Conservation (phyloP, 345 rosid species). For the Draba incana region DNA sequence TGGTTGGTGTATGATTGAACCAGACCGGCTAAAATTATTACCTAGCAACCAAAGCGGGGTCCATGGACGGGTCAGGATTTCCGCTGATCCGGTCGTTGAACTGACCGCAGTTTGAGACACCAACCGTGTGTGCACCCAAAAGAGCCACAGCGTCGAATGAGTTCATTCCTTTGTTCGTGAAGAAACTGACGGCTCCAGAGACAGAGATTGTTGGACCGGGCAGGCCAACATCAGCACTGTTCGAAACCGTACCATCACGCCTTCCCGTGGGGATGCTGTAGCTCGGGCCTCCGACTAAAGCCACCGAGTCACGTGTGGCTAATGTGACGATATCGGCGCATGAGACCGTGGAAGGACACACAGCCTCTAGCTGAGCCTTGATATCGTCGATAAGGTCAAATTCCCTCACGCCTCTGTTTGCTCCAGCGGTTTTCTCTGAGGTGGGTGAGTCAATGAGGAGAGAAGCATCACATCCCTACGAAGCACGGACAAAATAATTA, state of each 20-base stretch:
- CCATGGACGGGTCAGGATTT: slow-evolving; percentile 61
- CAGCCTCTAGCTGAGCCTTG: slow-evolving; percentile 56
- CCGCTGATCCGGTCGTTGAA: slow-evolving; percentile 60
- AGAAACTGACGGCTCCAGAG: slow-evolving; percentile 49
- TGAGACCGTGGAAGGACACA: slow-evolving; percentile 67
- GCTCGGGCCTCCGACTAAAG: slow-evolving; percentile 44
- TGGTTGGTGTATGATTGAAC: slow-evolving; percentile 31
- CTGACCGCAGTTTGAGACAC: slow-evolving; percentile 52
- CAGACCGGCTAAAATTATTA: slow-evolving; percentile 10
- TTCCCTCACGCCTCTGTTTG: slow-evolving; percentile 68
- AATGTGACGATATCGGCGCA: slow-evolving; percentile 60
- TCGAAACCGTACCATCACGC: slow-evolving; percentile 58
- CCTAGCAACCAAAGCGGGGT: slow-evolving; percentile 40
- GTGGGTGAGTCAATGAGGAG: slow-evolving; percentile 61
- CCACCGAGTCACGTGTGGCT: slow-evolving; percentile 44
- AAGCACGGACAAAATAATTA: background rate
- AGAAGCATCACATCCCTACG: slow-evolving; percentile 83
- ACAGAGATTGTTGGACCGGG: slow-evolving; percentile 55
- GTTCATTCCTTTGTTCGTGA: slow-evolving; percentile 43
- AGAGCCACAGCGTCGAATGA: slow-evolving; percentile 55
- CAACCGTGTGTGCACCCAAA: slow-evolving; percentile 69
- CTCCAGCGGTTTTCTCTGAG: slow-evolving; percentile 67
- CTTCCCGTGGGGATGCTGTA: slow-evolving; percentile 66
- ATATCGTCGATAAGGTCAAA: slow-evolving; percentile 62
- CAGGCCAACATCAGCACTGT: slow-evolving; percentile 45